A percentile compares a stretch with the other conserved stretches of the same genome.
Conservation (phyloP, 805 yeast genomes). For the Scheffersomyces ergatensis region DNA sequence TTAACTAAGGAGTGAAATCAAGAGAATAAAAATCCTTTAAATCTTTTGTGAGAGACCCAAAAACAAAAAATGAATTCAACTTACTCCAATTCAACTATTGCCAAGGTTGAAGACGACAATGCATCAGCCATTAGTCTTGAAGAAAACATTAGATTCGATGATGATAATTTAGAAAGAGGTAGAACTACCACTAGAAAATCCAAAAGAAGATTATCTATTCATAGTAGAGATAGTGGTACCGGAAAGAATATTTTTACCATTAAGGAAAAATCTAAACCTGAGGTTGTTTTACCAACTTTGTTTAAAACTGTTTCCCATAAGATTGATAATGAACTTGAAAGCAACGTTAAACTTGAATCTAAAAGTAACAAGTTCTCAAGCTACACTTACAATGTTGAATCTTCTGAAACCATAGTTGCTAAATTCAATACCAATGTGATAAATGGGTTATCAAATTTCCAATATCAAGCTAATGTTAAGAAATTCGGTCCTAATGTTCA, state of each 20-base stretch:
- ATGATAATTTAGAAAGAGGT: conserved; percentile 5
- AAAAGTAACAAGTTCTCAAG: conserved; percentile 18
- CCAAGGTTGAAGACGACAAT: conserved; percentile 1
- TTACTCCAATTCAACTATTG: conserved; percentile 2
- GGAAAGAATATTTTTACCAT: conserved; percentile 2
- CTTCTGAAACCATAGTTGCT: conserved; percentile 18
- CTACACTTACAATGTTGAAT: conserved; percentile 27
- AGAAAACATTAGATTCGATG: conserved; percentile 5
- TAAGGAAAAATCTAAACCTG: conserved; percentile 14
- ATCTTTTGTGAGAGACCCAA: no score
- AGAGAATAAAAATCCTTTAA: no score
- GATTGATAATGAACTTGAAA: conserved; percentile 20
- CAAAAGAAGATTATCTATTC: conserved; percentile 7
- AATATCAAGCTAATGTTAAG: conserved; percentile 12
- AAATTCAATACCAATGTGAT: conserved; percentile 16
- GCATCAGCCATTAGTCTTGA: background rate
- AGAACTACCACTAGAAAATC: conserved; percentile 1
- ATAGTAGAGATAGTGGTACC: conserved; percentile 2
- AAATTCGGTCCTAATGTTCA: conserved; percentile 34
- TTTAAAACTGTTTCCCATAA: conserved; percentile 37
- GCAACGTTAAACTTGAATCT: conserved; percentile 8
- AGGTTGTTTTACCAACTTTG: conserved; percentile 30
- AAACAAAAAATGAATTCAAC: conserved; percentile 2
- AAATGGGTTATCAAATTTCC: conserved; percentile 19
- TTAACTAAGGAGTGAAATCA: no score